Evolutionary conservation across 176 grass and related monocot species (phyloP).

Genomic region (Leersia perrieri): DNA sequence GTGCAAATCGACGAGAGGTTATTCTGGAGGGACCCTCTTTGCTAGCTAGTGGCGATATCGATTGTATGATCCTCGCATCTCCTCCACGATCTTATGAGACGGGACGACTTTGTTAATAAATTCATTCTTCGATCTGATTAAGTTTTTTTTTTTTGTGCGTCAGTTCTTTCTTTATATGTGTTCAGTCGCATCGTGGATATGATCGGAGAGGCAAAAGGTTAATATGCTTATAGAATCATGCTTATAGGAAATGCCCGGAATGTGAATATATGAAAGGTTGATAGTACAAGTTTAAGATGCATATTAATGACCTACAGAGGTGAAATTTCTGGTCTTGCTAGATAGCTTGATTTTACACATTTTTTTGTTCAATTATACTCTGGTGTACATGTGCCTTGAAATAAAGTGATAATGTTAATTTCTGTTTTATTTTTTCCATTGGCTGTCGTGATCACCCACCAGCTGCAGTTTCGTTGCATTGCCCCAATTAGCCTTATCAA

Average conservation of each 20-base stretch:
- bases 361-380: background rate
- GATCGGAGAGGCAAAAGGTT: background rate
- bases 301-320: background rate
- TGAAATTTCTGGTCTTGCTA: background rate
- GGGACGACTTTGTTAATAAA: background rate
- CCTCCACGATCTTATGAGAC: background rate
- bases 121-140: background rate
- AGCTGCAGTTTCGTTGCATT: background rate
- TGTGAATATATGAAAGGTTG: background rate
- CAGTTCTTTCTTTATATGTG: background rate
- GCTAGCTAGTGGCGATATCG: background rate
- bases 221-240: background rate
- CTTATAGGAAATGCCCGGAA: background rate
- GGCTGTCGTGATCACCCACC: background rate
- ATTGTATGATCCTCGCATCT: background rate
- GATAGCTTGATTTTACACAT: background rate
- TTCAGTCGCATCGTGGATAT: background rate
- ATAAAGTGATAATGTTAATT: background rate
- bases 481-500: background rate
- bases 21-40: constrained; percentile 18
- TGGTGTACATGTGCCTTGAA: background rate
- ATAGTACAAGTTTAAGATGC: background rate
- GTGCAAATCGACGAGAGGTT: background rate
- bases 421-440: background rate
- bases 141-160: background rate